These are phyloP conservation scores for Allium cepa DNA, from an alignment of 106 monocot species.

Conservation along the genomic window DNA sequence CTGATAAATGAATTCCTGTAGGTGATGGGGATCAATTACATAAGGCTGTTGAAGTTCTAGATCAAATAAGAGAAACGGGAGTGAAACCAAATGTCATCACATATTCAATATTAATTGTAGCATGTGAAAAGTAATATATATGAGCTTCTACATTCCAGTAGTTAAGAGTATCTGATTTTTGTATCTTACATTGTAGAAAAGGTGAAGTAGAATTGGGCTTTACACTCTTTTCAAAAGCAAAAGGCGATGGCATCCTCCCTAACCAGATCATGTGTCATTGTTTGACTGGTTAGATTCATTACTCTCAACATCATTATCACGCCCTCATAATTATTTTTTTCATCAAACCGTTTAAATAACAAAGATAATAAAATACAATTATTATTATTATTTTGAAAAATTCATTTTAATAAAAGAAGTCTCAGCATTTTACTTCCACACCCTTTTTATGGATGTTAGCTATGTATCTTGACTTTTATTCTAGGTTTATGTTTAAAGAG, in stretches of 20 bases:
- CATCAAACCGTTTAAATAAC: too few species aligned
- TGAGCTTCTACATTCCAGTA: background rate
- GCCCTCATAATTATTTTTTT: too few species aligned
- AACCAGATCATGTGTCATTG: constrained; percentile 68
- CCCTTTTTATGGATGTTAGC: background rate
- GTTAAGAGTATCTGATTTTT: too few species aligned
- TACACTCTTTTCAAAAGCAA: constrained; percentile 44
- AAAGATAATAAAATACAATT: too few species aligned
- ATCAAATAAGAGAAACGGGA: too few species aligned
- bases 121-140: constrained; percentile 82
- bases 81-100: too few species aligned
- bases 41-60: too few species aligned
- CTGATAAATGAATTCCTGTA: background rate
- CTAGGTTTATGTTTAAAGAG: constrained; percentile 72
- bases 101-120: too few species aligned
- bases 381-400: too few species aligned
- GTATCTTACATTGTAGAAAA: constrained; percentile 44
- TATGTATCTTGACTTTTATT: constrained; percentile 3
- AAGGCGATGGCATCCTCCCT: constrained; percentile 49
- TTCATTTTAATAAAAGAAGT: too few species aligned
- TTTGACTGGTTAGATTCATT: constrained; percentile 52
- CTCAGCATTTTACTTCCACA: too few species aligned
- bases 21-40: too few species aligned
- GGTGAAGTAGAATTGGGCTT: constrained; percentile 72
- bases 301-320: background rate